Conservation (phyloP, 2,329 filamentous ascomycete genomes). For the Talaromyces sp. region DNA sequence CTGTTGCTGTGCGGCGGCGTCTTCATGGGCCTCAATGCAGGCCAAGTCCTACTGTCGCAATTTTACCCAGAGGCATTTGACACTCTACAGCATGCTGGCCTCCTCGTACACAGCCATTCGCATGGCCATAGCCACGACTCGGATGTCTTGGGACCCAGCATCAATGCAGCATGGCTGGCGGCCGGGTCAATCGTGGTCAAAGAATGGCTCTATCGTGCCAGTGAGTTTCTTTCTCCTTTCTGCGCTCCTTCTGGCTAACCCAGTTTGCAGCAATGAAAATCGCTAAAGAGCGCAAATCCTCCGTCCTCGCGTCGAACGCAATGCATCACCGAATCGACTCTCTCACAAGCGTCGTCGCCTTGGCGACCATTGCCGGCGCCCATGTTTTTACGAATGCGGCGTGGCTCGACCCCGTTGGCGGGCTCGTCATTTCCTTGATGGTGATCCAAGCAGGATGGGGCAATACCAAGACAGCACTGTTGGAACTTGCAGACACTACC, state of each 20-base stretch:
- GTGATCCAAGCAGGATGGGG: constrained; percentile 84
- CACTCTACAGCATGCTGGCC: constrained; percentile 32
- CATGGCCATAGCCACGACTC: constrained; percentile 50
- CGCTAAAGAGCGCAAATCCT: constrained; percentile 87
- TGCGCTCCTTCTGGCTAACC: constrained; percentile 8
- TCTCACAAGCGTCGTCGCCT: constrained; percentile 86
- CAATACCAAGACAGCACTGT: constrained; percentile 75
- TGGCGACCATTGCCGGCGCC: constrained; percentile 81
- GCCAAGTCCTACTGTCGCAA: constrained; percentile 64
- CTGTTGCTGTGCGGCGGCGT: constrained; percentile 84
- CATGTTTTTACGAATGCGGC: constrained; percentile 79
- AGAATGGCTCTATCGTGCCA: constrained; percentile 95
- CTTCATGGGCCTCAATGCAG: constrained; percentile 82
- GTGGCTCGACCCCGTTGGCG: constrained; percentile 92
- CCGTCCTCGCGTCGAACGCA: constrained; percentile 91
- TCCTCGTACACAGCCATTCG: constrained; percentile 53
- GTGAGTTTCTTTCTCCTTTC: constrained; percentile 52
- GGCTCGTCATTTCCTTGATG: constrained; percentile 85
- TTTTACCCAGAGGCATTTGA: constrained; percentile 64
- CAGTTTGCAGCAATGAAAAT: constrained; percentile 75
- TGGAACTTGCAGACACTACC: constrained; percentile 85
- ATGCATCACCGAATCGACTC: constrained; percentile 96
- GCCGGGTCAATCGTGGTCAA: constrained; percentile 85
- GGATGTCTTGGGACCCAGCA: constrained; percentile 63
- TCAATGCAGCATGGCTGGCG: constrained; percentile 93